Evolutionary conservation across 1,139 yeast genomes (phyloP), one percentile per base, ranked within the genome.

Genomic region (Blastobotrys aristatus): DNA sequence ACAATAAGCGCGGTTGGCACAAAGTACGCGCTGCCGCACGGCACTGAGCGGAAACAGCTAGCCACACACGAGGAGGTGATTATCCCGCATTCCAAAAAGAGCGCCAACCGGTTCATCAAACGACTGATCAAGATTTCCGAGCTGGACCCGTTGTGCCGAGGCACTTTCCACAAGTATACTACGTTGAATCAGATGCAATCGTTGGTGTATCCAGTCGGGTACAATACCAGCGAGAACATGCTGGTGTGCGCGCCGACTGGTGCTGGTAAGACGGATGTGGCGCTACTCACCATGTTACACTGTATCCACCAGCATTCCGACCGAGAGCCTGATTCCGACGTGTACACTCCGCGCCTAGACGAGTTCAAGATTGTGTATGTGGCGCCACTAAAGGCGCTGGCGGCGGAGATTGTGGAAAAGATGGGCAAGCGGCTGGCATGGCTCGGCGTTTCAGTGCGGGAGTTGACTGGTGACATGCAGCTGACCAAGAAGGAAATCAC

Each of bases 211-310:
- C 96, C 96, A 0, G 85, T 89, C 16, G 98, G 96, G 0, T 94
- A 92, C 62, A 80, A 84, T 48, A 84, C 97, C 5, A 90, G 88
- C 65, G 97, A 90, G 58, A 92, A 94, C 60, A 85, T 94, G 96
- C 73, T 92, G 44, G 90, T 92, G 1, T 92, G 98, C 77, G 99
- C 99, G 0, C 99, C 99, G 2, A 92, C 99, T 0, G 98, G 99
- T 74, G 97, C 98, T 6, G 99, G 99, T 76, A 92, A 92, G 62
- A 94, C 99, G 0, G 97, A 94, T 65, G 96, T 94, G 35, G 99
- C 99, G 0, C 70, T 94, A 59, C 69, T 92, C 36, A 75, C 97
- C 0, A 81, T 92, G 58, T 71, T 94, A 47, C 87, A 84, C 57
- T 79, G 94, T 0, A 83, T 92, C n/a, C 77, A 81, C 38, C 92